Conservation (phyloP, 306 rosid species). For the Glycyrrhiza uralensis region DNA sequence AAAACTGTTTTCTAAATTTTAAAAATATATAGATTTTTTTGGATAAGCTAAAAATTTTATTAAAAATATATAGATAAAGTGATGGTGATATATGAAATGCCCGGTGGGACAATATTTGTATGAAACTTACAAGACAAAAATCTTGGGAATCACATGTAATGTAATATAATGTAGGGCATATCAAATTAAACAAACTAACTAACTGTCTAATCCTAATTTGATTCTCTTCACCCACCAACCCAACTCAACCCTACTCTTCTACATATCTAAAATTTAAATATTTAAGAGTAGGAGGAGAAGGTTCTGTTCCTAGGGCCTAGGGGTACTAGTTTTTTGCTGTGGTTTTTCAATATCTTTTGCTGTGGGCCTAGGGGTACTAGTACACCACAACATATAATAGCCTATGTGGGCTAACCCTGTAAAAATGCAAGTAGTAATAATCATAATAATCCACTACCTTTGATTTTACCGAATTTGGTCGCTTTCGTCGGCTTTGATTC, state of each 20-base stretch:
- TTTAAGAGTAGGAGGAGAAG: constrained; percentile 17
- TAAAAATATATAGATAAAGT: constrained; percentile 5
- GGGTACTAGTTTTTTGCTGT: too few relatives aligned
- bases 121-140: constrained; percentile 34
- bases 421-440: not conserved
- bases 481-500: constrained; percentile 43
- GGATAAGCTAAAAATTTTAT: too few relatives aligned
- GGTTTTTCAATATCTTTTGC: too few relatives aligned
- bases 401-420: not conserved
- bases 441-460: not conserved
- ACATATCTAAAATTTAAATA: not conserved
- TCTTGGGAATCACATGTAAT: constrained; percentile 45
- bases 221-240: constrained; percentile 33
- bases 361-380: constrained; percentile 13
- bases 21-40: too few relatives aligned
- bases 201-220: constrained; percentile 32
- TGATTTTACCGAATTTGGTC: constrained; percentile 21
- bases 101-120: constrained; percentile 31
- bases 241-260: not conserved
- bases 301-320: constrained; percentile 21
- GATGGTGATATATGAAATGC: constrained; percentile 22
- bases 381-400: constrained; percentile 1
- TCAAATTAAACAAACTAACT: constrained; percentile 30
- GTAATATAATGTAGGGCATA: constrained; percentile 28
- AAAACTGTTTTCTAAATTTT: too few relatives aligned